These are phyloP conservation scores for Salix brachista DNA, from an alignment of 345 rosid genomes.

Conservation along the genomic window DNA sequence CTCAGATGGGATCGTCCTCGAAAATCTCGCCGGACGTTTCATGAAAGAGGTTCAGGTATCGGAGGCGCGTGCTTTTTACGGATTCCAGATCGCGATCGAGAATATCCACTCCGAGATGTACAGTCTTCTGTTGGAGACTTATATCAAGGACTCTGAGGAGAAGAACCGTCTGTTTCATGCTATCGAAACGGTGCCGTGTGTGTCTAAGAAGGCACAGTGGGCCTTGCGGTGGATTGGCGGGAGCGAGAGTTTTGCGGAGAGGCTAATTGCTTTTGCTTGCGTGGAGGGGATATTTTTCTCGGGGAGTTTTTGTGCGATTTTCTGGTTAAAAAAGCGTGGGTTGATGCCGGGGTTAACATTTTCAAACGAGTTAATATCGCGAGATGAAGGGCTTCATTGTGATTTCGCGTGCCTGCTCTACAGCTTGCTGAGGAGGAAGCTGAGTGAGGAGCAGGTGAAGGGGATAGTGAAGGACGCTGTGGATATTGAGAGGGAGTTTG, in stretches of 20 bases:
- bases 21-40: conserved; percentile 79
- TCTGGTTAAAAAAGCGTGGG: conserved; percentile 91
- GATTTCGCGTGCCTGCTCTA: conserved; percentile 88
- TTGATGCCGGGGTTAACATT: conserved; percentile 88
- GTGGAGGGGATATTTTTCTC: conserved; percentile 97
- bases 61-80: conserved; percentile 97
- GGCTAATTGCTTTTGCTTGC: conserved; percentile 79
- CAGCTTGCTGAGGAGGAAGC: conserved; percentile 42
- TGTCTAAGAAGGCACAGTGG: conserved; percentile 70
- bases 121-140: conserved; percentile 82
- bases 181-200: conserved; percentile 72
- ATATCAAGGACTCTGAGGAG: conserved; percentile 68
- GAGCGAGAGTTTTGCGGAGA: conserved; percentile 67
- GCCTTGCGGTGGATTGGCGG: conserved; percentile 83
- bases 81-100: conserved; percentile 94
- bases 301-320: conserved; percentile 83
- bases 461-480: conserved; percentile 75
- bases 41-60: conserved; percentile 91
- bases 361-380: conserved; percentile 87
- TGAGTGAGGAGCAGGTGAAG: conserved; percentile 67
- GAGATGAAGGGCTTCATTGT: conserved; percentile 93
- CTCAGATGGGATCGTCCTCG: conserved; percentile 86
- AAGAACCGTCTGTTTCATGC: conserved; percentile 62
- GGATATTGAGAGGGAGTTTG: conserved; percentile 87
- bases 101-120: conserved; percentile 98